phyloP scores from a whole-genome alignment of 2,329 filamentous ascomycete genomes.

The Claviceps sp. region DNA sequence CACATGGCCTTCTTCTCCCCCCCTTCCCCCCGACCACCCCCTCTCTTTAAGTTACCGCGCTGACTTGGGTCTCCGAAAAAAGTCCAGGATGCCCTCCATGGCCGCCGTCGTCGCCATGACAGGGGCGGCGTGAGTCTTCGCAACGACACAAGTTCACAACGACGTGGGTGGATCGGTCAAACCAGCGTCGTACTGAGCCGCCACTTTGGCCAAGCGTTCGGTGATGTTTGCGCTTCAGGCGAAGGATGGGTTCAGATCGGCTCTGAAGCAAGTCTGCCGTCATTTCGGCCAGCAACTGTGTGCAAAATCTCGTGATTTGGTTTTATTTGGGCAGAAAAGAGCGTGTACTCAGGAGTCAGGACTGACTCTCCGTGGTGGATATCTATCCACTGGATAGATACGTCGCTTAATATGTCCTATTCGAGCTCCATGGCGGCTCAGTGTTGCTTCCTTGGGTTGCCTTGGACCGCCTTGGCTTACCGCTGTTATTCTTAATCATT shows the following conservation, averaged over 20 bases:
- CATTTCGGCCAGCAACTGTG: neutral
- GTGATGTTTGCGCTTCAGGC: neutral
- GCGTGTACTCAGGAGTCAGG: too few species aligned
- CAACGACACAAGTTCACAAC: slow-evolving; percentile 14
- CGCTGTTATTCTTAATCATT: too few species aligned
- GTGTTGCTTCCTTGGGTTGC: too few species aligned
- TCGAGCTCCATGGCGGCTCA: too few species aligned
- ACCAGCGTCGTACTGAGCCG: neutral
- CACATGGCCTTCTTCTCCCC: neutral
- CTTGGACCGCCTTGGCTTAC: too few species aligned
- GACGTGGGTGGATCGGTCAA: slow-evolving; percentile 17
- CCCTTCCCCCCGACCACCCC: neutral
- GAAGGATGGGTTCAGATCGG: neutral
- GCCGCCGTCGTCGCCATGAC: neutral
- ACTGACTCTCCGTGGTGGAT: too few species aligned
- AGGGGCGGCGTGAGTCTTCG: slow-evolving; percentile 7
- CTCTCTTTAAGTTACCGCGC: neutral
- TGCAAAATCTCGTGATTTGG: neutral
- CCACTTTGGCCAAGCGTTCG: too few species aligned
- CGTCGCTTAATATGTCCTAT: too few species aligned
- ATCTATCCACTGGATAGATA: too few species aligned
- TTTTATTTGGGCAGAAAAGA: too few species aligned
- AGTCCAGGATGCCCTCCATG: neutral
- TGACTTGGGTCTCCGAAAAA: neutral
- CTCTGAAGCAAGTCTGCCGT: neutral